A percentile compares a stretch with the other conserved stretches of the same genome.
These are phyloP conservation scores for Xerocomus alliaceus DNA, from an alignment of 1,284 basidiomycete genomes.

Conservation along the genomic window DNA sequence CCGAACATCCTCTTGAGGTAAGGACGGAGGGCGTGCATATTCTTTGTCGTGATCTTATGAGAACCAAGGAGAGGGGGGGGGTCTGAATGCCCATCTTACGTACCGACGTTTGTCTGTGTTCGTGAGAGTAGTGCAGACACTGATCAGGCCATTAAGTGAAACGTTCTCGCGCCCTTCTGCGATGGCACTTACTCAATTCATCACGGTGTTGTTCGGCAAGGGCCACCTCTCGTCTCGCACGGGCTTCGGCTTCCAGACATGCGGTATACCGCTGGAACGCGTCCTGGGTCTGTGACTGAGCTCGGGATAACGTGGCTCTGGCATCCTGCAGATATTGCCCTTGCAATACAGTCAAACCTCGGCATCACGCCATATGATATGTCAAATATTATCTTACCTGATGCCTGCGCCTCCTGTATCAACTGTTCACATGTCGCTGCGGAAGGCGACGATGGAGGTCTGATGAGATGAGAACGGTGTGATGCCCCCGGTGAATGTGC, in stretches of 20 bases:
- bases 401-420: slow-evolving; percentile 42
- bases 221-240: slow-evolving; percentile 66
- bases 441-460: slow-evolving; percentile 41
- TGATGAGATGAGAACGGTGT: slow-evolving; percentile 38
- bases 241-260: slow-evolving; percentile 69
- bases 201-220: slow-evolving; percentile 73
- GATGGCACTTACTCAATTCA: slow-evolving; percentile 59
- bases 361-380: slow-evolving; percentile 9
- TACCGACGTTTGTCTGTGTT: slow-evolving; percentile 50
- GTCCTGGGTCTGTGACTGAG: slow-evolving; percentile 74
- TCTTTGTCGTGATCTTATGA: slow-evolving; percentile 37
- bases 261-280: slow-evolving; percentile 71
- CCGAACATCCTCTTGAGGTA: slow-evolving; percentile 41
- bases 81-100: slow-evolving; percentile 29
- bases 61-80: slow-evolving; percentile 20
- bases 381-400: slow-evolving; percentile 33
- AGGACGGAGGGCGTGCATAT: slow-evolving; percentile 40
- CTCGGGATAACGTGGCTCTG: slow-evolving; percentile 52
- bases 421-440: slow-evolving; percentile 42
- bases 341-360: slow-evolving; percentile 29
- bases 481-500: slow-evolving; percentile 42
- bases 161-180: slow-evolving; percentile 19
- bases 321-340: slow-evolving; percentile 50
- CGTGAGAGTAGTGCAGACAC: slow-evolving; percentile 61
- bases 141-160: slow-evolving; percentile 33